Evolutionary conservation across 768 basidiomycete species (phyloP).

Genomic region (Leccinum variicolor): DNA sequence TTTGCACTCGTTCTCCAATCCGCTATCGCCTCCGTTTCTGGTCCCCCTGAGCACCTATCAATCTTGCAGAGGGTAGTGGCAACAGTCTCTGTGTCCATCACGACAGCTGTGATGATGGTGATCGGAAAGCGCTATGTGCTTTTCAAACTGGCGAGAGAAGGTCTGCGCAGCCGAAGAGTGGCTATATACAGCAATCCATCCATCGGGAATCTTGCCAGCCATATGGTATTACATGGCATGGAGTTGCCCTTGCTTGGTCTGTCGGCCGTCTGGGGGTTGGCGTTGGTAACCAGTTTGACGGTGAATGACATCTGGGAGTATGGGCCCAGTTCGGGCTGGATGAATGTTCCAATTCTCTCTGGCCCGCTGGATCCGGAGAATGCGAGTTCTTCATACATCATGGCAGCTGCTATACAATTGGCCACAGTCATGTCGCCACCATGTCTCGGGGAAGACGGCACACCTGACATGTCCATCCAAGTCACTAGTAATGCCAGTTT

Average conservation of each 20-base stretch:
- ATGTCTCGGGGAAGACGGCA: neutral
- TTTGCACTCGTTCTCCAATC: neutral
- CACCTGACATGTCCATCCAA: neutral
- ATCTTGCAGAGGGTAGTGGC: neutral
- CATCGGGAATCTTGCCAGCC: neutral
- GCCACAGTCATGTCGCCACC: neutral
- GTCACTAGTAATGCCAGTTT: neutral
- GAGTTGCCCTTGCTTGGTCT: conserved; percentile 3
- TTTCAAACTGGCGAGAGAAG: neutral
- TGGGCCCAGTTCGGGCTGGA: neutral
- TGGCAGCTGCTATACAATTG: neutral
- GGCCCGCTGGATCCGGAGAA: neutral
- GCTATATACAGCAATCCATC: neutral
- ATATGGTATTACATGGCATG: neutral
- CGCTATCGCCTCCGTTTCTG: neutral
- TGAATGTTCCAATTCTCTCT: neutral
- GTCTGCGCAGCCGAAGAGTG: conserved; percentile 1
- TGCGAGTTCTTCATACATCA: neutral
- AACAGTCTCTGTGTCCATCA: neutral
- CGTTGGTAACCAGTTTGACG: neutral
- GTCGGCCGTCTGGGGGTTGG: neutral
- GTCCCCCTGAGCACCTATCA: neutral
- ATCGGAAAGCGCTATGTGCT: neutral
- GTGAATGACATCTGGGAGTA: neutral
- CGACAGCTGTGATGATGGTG: neutral